phyloP scores from a whole-genome alignment of 2,329 filamentous ascomycete genomes.

The Fusarium nurragi region DNA sequence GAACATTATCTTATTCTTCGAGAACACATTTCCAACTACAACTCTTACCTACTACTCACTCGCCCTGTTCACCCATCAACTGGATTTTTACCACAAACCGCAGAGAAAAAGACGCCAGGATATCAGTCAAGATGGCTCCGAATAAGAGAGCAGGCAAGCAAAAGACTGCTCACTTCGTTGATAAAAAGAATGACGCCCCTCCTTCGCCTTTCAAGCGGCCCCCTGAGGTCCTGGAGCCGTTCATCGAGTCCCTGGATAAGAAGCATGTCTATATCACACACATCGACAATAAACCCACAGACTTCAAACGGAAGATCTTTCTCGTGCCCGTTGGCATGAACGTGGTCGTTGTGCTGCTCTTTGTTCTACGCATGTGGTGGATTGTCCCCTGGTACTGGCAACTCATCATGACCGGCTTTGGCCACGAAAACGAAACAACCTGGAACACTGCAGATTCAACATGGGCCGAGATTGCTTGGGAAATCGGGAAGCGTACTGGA shows the following conservation, averaged over 20 bases:
- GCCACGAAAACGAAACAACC: constrained; percentile 71
- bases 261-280: constrained; percentile 85
- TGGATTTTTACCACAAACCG: constrained; percentile 1
- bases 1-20: constrained; percentile 13
- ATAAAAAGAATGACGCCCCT: constrained; percentile 48
- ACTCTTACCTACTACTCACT: constrained; percentile 16
- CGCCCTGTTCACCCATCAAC: constrained; percentile 5
- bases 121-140: constrained; percentile 45
- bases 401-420: constrained; percentile 71
- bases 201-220: constrained; percentile 75
- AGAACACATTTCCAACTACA: constrained; percentile 36
- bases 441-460: constrained; percentile 67
- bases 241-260: constrained; percentile 72
- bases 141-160: constrained; percentile 49
- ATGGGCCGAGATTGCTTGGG: constrained; percentile 64
- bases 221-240: constrained; percentile 69
- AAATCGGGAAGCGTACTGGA: constrained; percentile 67
- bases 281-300: constrained; percentile 74
- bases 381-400: constrained; percentile 78
- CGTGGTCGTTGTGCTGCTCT: constrained; percentile 68
- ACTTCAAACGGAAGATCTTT: constrained; percentile 86
- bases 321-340: constrained; percentile 82
- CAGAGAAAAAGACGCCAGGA: neutral
- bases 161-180: constrained; percentile 41
- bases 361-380: constrained; percentile 74